Base-by-base conservation (phyloP, 208 protist genomes). In the Angomonas desouzai region DNA sequence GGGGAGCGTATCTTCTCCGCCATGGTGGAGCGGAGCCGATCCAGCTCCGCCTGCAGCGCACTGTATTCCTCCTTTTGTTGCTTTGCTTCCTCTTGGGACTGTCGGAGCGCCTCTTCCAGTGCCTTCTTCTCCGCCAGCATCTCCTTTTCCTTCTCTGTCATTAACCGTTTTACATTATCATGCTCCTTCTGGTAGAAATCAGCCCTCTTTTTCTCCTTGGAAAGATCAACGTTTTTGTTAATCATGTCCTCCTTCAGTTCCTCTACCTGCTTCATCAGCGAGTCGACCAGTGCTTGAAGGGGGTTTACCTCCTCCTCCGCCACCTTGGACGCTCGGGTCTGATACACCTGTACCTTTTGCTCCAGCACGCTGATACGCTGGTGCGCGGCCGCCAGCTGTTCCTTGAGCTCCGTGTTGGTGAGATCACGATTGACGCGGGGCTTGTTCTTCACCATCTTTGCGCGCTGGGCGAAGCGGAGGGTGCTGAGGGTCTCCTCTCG, bases 381-480 rank as follows among this genome's bases (percentile, higher is more conserved):
- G 28, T 81, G 51, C 11, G 81, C 72, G 36, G 55, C 71, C 0
- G 53, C 64, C 9, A 85, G 66, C 49, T 84, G 70, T 29, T 66
- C 33, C 16, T 76, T 55, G 20, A 88, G 60, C 55, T 87, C 73
- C 45, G 68, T 43, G n/a, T 48, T 47, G 11, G 57, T 76, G n/a
- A 85, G 55, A 38, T 87, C 69, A 43, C 53, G 36, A 53, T 90
- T 87, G 10, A 81, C 62, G 18, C 68, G 62, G 1, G 80, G 70
- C 48, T 77, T 77, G 58, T 88, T 89, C 48, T 75, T 64, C 23
- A 93, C 79, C 33, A 63, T 30, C 62, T 84, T 85, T 3, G 72
- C 83, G 23, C 80, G 62, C 32, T 87, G 64, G 4, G 80, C 85
- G 69, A 94, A 94, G 11, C 69, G 68, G 0, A 92, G 66, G 18